These are phyloP conservation scores for Geotrichum siamense DNA, from an alignment of 1,139 yeast genomes.

Conservation along the genomic window DNA sequence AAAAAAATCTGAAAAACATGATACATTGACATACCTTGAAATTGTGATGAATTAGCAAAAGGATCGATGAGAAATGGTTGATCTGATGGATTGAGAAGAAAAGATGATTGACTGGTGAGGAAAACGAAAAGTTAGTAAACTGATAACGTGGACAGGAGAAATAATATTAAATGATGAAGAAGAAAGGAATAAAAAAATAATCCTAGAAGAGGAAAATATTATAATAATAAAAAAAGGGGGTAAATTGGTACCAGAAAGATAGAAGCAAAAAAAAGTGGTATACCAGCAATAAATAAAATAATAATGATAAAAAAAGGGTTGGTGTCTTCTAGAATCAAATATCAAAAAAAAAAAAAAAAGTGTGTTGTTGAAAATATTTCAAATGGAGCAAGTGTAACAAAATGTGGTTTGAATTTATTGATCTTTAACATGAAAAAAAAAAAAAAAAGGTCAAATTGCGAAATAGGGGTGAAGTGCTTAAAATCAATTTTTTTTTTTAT, in stretches of 20 bases:
- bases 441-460: neutral
- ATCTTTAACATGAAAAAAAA: too few relatives aligned
- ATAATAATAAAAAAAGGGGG: too few relatives aligned
- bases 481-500: too few relatives aligned
- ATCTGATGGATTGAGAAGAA: neutral
- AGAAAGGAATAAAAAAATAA: conserved; percentile 6
- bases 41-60: conserved; percentile 1
- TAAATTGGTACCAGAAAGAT: neutral
- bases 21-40: conserved; percentile 11
- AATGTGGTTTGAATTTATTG: too few relatives aligned
- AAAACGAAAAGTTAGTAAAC: conserved; percentile 1
- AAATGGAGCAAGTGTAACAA: too few relatives aligned
- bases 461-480: neutral
- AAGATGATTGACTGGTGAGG: neutral
- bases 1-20: neutral
- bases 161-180: neutral
- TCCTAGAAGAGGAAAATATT: too few relatives aligned
- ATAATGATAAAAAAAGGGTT: too few relatives aligned
- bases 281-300: too few relatives aligned
- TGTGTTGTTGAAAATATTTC: too few relatives aligned
- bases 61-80: neutral
- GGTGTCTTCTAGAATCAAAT: too few relatives aligned
- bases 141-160: neutral
- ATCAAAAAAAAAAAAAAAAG: too few relatives aligned
- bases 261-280: neutral